Base-by-base conservation (phyloP, 352 stramenopile species). In the Phytophthora sojae region DNA sequence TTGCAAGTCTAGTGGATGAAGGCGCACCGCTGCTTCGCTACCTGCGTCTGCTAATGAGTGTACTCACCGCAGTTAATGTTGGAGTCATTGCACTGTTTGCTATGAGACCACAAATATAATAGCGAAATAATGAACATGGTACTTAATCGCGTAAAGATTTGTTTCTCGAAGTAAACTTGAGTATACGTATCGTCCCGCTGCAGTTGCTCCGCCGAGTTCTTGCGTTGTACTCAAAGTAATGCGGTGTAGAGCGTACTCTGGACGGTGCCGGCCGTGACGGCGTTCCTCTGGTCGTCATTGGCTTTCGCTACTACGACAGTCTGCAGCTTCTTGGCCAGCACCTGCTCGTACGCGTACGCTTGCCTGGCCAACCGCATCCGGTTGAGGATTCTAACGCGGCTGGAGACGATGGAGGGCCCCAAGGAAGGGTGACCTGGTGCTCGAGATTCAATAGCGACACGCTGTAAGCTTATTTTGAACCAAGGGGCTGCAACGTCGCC, bases 321-420 rank as follows among this genome's bases (percentile, higher is more conserved):
- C 15, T 91, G 81, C 68, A 82, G 76, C 52, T 85, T 88, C 37
- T 32, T 91, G 19, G 80, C 74, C 23, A 88, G 74, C 42, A 73
- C 83, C 1, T 90, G 79, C 62, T 85, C 70, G 37, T 92, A 89
- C 69, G 86, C 92, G 69, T 93, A 87, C 66, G 70, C 86, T 51
- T 94, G 84, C 57, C 75, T 94, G 51, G 76, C 84, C 3, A 78
- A 89, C 45, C 79, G 86, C 50, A 92, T 92, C 59, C 80, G 88
- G 17, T 44, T 77, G 59, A 69, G 80, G 2, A 69, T 91, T 30
- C 57, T 88, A 6, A 71, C 71, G 8, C 39, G 68, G 30, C 56
- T 85, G n/a, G 56, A 69, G 8, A 64, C 74, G 5, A 61, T 81
- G 35, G 76, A 84, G 51, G 64, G 57, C 5, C 44, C 68, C 0